Percentiles rank a stretch among this genome's conserved stretches.
Evolutionary conservation across 2,329 filamentous ascomycete genomes (phyloP).

Genomic region (Nannizzia gypsea): DNA sequence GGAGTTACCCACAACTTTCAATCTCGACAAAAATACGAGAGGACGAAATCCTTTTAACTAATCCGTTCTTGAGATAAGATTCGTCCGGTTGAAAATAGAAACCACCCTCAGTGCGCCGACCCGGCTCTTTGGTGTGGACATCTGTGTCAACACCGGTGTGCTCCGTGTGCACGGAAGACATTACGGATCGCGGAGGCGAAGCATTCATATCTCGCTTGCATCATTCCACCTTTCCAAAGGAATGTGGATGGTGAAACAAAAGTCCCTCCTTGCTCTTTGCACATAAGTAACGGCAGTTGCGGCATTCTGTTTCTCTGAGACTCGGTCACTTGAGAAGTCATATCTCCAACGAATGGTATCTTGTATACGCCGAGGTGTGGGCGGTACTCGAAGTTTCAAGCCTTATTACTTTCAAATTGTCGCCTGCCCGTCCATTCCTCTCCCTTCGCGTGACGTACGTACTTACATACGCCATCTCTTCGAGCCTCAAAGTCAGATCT

Average conservation of each 20-base stretch:
- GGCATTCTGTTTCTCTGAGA: neutral
- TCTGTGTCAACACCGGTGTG: neutral
- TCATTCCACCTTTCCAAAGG: too few relatives aligned
- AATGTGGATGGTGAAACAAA: too few relatives aligned
- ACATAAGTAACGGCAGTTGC: neutral
- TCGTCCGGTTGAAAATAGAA: neutral
- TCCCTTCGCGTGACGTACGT: neutral
- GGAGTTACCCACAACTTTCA: neutral
- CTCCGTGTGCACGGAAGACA: neutral
- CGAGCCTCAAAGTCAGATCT: slow-evolving; percentile 2
- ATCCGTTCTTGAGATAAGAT: neutral
- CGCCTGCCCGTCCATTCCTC: neutral
- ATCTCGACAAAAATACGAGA: neutral
- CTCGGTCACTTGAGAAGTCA: neutral
- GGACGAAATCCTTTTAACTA: neutral
- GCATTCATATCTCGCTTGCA: too few relatives aligned
- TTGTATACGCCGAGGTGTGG: neutral
- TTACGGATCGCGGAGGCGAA: neutral
- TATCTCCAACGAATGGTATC: neutral
- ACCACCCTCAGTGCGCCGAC: neutral
- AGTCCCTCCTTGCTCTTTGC: too few relatives aligned
- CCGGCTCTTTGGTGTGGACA: neutral
- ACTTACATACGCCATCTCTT: neutral
- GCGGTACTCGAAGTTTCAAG: neutral
- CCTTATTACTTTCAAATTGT: neutral